These are phyloP conservation scores for Fusarium pseudocircinatum DNA, from an alignment of 2,329 filamentous ascomycete species.

Conservation along the genomic window DNA sequence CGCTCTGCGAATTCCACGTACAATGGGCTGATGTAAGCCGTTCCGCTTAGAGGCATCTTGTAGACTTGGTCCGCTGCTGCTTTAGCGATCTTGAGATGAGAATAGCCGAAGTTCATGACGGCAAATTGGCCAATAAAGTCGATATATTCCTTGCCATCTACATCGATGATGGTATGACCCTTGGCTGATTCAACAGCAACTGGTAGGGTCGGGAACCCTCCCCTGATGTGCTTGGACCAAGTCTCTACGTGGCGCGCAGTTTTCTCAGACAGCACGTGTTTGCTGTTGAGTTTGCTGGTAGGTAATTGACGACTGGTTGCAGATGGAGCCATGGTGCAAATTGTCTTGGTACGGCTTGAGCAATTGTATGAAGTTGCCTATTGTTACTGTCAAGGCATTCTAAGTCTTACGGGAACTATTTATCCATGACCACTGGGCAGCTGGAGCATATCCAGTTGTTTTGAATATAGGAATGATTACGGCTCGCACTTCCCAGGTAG, in stretches of 20 bases:
- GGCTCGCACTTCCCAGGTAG: background rate
- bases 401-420: background rate
- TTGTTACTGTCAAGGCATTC: background rate
- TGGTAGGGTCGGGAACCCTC: background rate
- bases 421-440: background rate
- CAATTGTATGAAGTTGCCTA: background rate
- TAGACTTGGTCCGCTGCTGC: background rate
- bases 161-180: background rate
- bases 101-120: background rate
- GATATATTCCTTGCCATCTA: background rate
- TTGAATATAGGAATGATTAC: background rate
- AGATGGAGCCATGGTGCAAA: background rate
- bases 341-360: fast-evolving
- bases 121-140: background rate
- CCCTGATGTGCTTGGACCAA: background rate
- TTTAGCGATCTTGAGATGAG: background rate
- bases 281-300: background rate
- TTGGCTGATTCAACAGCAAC: background rate
- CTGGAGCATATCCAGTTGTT: background rate
- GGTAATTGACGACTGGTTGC: background rate
- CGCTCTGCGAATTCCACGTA: background rate
- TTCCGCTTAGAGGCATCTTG: background rate
- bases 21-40: background rate
- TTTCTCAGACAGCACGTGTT: background rate
- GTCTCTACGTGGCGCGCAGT: background rate